phyloP scores from a whole-genome alignment of 352 stramenopile genomes.

The Plasmopara muralis region DNA sequence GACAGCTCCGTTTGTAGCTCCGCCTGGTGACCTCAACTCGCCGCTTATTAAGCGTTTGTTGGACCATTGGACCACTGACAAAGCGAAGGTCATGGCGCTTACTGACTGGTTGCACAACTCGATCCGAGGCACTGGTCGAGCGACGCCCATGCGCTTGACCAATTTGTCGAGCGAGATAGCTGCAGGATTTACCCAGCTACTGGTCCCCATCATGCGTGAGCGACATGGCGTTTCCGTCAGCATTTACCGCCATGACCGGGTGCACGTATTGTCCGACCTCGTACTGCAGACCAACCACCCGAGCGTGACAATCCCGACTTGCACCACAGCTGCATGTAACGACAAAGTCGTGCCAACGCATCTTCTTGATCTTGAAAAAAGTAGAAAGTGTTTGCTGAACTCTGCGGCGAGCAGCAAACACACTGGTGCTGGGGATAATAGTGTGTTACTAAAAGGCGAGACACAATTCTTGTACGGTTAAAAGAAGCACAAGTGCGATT shows the following conservation, averaged over 20 bases:
- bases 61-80: conserved; percentile 63
- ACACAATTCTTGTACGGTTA: conserved; percentile 46
- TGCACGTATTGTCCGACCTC: conserved; percentile 55
- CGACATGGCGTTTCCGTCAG: conserved; percentile 53
- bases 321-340: conserved; percentile 16
- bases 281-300: conserved; percentile 49
- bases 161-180: conserved; percentile 46
- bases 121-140: conserved; percentile 41
- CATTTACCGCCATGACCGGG: conserved; percentile 49
- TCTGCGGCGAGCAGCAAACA: conserved; percentile 1
- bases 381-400: conserved; percentile 13
- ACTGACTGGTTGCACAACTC: conserved; percentile 61
- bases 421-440: conserved; percentile 7
- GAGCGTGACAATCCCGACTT: conserved; percentile 23
- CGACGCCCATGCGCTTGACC: conserved; percentile 34
- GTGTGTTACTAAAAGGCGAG: conserved; percentile 37
- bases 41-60: conserved; percentile 57
- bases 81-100: conserved; percentile 44
- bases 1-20: conserved; percentile 42
- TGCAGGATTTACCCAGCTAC: conserved; percentile 53
- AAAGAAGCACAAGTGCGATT: conserved; percentile 3
- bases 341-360: conserved; percentile 9
- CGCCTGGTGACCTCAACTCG: conserved; percentile 57
- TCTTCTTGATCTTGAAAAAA: conserved; percentile 8
- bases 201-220: conserved; percentile 65